Percentiles rank a stretch among this genome's conserved stretches.
These are phyloP conservation scores for Paecilomyces sp. DNA, from an alignment of 2,329 filamentous ascomycete genomes.

Conservation along the genomic window DNA sequence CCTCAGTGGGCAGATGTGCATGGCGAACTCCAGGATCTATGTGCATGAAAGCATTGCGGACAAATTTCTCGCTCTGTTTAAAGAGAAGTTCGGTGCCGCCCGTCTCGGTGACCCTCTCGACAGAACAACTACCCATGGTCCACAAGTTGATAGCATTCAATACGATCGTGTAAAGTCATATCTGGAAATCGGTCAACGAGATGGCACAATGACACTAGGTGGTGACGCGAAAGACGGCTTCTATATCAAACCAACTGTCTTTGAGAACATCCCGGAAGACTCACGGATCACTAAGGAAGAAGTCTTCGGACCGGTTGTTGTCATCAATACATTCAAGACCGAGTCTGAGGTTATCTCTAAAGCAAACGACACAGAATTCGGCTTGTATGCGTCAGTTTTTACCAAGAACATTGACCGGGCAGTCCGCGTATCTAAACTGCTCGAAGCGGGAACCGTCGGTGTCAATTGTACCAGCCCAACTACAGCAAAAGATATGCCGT, in stretches of 20 bases:
- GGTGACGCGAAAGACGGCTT: conserved; percentile 70
- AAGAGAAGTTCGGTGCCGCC: conserved; percentile 63
- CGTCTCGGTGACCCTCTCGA: conserved; percentile 74
- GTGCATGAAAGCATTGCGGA: conserved; percentile 80
- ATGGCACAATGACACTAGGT: conserved; percentile 57
- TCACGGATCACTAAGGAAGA: conserved; percentile 28
- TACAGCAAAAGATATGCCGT: conserved; percentile 32
- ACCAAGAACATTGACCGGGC: conserved; percentile 22
- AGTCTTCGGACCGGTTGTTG: conserved; percentile 39
- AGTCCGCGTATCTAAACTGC: conserved; percentile 15
- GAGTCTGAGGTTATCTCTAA: conserved; percentile 51
- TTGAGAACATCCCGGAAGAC: conserved; percentile 58
- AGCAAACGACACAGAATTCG: conserved; percentile 43
- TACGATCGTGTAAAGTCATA: conserved; percentile 77
- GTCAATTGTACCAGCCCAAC: conserved; percentile 31
- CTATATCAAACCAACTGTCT: conserved; percentile 86
- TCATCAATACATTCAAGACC: conserved; percentile 29
- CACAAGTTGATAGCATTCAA: conserved; percentile 74
- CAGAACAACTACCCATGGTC: conserved; percentile 71
- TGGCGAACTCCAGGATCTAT: conserved; percentile 62
- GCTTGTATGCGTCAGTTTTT: conserved; percentile 22
- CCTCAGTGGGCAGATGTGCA: conserved; percentile 54
- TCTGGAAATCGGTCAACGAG: conserved; percentile 59
- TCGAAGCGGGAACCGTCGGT: conserved; percentile 20
- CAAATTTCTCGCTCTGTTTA: conserved; percentile 72